These are phyloP conservation scores for Lippia alba DNA, from an alignment of 305 asterid genomes.

Conservation along the genomic window DNA sequence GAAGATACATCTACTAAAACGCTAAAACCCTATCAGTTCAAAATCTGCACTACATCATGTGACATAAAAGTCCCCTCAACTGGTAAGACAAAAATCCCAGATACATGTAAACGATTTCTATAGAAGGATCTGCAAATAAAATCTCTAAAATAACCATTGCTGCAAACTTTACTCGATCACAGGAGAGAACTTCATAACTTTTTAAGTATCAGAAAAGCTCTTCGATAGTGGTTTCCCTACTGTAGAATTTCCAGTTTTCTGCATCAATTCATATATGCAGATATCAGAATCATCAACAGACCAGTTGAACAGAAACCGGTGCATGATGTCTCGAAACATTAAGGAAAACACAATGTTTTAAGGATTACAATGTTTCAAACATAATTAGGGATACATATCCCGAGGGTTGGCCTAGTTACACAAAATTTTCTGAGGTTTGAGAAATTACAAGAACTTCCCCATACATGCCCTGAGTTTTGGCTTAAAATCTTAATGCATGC, in stretches of 20 bases:
- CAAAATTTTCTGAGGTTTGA: too few relatives aligned
- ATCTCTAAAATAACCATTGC: constrained; percentile 15
- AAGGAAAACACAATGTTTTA: too few relatives aligned
- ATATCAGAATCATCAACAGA: not conserved
- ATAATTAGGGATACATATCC: too few relatives aligned
- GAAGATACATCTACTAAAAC: not conserved
- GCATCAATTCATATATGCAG: constrained; percentile 33
- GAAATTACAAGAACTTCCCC: too few relatives aligned
- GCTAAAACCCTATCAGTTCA: not conserved
- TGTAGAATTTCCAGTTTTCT: constrained; percentile 55
- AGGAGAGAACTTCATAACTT: constrained; percentile 1
- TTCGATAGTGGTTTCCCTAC: constrained; percentile 39
- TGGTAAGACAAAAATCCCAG: constrained; percentile 3
- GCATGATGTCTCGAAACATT: not conserved
- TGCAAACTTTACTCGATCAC: constrained; percentile 15
- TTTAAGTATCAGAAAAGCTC: constrained; percentile 35
- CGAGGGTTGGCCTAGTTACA: too few relatives aligned
- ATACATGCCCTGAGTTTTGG: too few relatives aligned
- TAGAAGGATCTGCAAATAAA: not conserved
- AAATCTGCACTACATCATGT: constrained; percentile 9
- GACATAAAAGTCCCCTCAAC: constrained; percentile 1
- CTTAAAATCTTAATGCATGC: too few relatives aligned
- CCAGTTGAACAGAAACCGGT: not conserved
- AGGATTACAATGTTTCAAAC: too few relatives aligned
- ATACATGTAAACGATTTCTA: not conserved